Conservation (phyloP, 2,329 filamentous ascomycete species). For the Phialophora tarda region DNA sequence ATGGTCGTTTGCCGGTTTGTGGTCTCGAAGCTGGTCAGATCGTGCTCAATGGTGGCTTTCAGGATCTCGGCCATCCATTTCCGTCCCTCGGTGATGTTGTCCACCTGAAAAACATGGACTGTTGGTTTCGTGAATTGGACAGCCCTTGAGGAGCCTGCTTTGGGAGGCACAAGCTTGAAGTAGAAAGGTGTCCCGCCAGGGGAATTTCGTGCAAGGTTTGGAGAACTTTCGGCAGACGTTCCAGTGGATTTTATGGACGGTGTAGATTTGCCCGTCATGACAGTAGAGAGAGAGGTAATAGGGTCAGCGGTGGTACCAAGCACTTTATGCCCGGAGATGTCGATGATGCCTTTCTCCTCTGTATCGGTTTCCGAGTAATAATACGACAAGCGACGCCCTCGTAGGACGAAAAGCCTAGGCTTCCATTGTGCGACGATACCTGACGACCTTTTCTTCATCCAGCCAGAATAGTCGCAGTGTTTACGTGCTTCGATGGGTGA, state of each 20-base stretch:
- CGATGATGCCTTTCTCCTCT: conserved; percentile 92
- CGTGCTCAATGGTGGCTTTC: conserved; percentile 98
- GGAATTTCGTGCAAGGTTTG: conserved; percentile 28
- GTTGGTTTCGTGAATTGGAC: conserved; percentile 98
- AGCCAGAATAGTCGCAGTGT: conserved; percentile 90
- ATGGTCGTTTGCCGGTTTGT: conserved; percentile 98
- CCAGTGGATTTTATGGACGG: conserved; percentile 46
- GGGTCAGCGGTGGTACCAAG: conserved; percentile 90
- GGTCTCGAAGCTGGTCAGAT: conserved; percentile 72
- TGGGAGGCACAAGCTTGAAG: conserved; percentile 94
- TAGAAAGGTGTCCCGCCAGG: conserved; percentile 80
- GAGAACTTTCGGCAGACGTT: conserved; percentile 43
- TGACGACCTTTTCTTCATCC: conserved; percentile 99
- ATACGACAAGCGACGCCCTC: conserved; percentile 88
- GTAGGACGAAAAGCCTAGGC: conserved; percentile 90
- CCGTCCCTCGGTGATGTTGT: conserved; percentile 83
- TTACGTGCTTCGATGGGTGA: conserved; percentile 81
- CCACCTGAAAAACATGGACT: conserved; percentile 96
- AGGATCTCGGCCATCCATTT: conserved; percentile 98
- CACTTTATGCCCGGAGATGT: conserved; percentile 97
- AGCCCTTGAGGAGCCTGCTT: conserved; percentile 81
- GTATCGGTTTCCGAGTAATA: conserved; percentile 94
- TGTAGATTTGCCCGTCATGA: conserved; percentile 70
- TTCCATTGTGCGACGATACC: conserved; percentile 99
- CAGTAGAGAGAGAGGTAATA: conserved; percentile 87